Evolutionary conservation across 2,329 filamentous ascomycete species (phyloP).

Genomic region (Camptophora hylomeconis): DNA sequence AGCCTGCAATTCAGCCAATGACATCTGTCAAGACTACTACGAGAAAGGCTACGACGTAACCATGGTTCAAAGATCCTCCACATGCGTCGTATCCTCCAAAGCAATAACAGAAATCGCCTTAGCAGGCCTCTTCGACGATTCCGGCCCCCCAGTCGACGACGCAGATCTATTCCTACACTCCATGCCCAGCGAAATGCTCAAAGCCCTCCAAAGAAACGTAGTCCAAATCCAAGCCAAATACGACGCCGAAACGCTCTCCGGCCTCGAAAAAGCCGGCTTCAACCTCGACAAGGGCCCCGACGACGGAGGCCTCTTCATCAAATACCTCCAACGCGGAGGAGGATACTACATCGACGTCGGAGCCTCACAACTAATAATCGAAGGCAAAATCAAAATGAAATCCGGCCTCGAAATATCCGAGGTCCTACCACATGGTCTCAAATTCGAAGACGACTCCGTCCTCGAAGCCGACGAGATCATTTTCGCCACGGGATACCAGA

Average conservation of each 20-base stretch:
- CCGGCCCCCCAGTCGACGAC: conserved; percentile 49
- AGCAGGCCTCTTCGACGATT: conserved; percentile 35
- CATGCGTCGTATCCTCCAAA: conserved; percentile 48
- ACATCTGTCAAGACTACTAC: conserved; percentile 55
- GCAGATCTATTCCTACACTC: conserved; percentile 49
- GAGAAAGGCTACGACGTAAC: conserved; percentile 56
- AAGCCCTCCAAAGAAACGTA: conserved; percentile 36
- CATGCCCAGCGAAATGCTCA: conserved; percentile 46
- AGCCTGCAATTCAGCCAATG: conserved; percentile 55
- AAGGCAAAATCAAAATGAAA: conserved; percentile 53
- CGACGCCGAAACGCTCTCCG: conserved; percentile 17
- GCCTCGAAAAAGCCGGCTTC: conserved; percentile 47
- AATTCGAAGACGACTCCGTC: conserved; percentile 44
- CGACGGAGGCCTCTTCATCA: conserved; percentile 43
- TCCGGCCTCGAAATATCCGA: conserved; percentile 45
- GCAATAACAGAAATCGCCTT: conserved; percentile 41
- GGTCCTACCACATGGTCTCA: conserved; percentile 36
- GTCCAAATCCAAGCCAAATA: conserved; percentile 7
- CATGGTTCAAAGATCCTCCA: conserved; percentile 55
- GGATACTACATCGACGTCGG: conserved; percentile 63
- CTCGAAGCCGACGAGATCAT: conserved; percentile 53
- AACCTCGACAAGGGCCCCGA: conserved; percentile 45
- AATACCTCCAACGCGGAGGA: conserved; percentile 53
- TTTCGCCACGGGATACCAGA: conserved; percentile 47
- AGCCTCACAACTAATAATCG: conserved; percentile 45